Evolutionary conservation across 1,139 yeast species (phyloP).

Genomic region (Saccharomyces pastorianus): DNA sequence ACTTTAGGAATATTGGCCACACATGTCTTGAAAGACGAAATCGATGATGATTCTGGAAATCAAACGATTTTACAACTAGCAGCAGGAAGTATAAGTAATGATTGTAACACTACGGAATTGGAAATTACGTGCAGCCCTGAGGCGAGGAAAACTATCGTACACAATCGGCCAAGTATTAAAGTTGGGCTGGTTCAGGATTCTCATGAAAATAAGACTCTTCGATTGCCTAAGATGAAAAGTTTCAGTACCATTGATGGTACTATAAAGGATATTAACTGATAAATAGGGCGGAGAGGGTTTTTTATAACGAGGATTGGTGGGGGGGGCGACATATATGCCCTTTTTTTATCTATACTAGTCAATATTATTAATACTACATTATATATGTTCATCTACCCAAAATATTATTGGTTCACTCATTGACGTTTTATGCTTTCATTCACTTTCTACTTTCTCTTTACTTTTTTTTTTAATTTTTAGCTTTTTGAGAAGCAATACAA

Average conservation of each 20-base stretch:
- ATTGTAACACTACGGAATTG: slow-evolving; percentile 19
- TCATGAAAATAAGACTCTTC: slow-evolving; percentile 3
- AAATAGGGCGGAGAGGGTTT: not conserved
- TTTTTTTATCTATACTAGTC: not conserved
- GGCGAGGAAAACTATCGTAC: not conserved
- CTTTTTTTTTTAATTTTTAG: too few species aligned
- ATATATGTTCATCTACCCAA: not conserved
- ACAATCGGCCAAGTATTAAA: slow-evolving; percentile 2
- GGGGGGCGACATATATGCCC: too few species aligned
- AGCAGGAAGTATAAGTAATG: slow-evolving; percentile 9
- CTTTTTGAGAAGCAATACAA: too few species aligned
- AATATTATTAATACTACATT: not conserved
- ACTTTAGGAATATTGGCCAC: slow-evolving; percentile 42
- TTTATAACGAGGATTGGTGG: too few species aligned
- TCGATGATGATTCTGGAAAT: slow-evolving; percentile 21
- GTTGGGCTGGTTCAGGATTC: not conserved
- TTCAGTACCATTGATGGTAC: slow-evolving; percentile 23
- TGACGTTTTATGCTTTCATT: not conserved
- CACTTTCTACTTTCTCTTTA: not conserved
- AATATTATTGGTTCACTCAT: not conserved
- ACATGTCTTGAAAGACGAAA: slow-evolving; percentile 39
- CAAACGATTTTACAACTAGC: slow-evolving; percentile 18
- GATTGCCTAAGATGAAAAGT: slow-evolving; percentile 25
- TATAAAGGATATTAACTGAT: slow-evolving; percentile 10
- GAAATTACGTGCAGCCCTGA: slow-evolving; percentile 12